A percentile compares a stretch with the other conserved stretches of the same genome.
phyloP scores from a whole-genome alignment of 139 green algal genomes.

The Trebouxia sp. region DNA sequence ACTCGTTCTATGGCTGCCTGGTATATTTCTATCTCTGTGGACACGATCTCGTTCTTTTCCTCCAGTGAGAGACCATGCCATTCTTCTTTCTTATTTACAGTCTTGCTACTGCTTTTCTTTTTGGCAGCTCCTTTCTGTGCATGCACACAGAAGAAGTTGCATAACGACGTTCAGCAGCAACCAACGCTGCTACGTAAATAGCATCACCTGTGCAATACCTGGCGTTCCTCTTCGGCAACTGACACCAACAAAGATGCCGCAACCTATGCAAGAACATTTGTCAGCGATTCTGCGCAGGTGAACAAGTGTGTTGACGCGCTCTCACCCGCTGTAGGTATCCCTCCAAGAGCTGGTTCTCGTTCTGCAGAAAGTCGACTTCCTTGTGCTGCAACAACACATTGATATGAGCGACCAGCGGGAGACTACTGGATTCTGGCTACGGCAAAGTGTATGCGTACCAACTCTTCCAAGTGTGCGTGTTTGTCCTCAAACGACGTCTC shows the following conservation, averaged over 20 bases:
- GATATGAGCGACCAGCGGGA: no score
- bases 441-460: not conserved
- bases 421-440: no score
- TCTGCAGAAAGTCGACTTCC: constrained; percentile 14
- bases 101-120: not conserved
- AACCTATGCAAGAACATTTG: not conserved
- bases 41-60: constrained; percentile 71
- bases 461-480: not conserved
- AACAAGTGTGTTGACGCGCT: not conserved
- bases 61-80: constrained; percentile 54
- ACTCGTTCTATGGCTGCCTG: constrained; percentile 51
- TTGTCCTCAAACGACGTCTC: not conserved
- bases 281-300: no score
- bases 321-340: constrained; percentile 18
- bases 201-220: not conserved
- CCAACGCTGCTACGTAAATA: not conserved
- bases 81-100: constrained; percentile 1
- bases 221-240: constrained; percentile 11
- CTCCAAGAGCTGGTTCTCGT: constrained; percentile 18
- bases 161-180: no score
- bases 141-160: not conserved
- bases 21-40: constrained; percentile 64
- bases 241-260: constrained; percentile 8
- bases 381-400: constrained; percentile 13
- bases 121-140: constrained; percentile 12